Percentiles rank a stretch among this genome's conserved stretches.
These are phyloP conservation scores for Boeremia lycopersici DNA, from an alignment of 2,329 filamentous ascomycete species.

Conservation along the genomic window DNA sequence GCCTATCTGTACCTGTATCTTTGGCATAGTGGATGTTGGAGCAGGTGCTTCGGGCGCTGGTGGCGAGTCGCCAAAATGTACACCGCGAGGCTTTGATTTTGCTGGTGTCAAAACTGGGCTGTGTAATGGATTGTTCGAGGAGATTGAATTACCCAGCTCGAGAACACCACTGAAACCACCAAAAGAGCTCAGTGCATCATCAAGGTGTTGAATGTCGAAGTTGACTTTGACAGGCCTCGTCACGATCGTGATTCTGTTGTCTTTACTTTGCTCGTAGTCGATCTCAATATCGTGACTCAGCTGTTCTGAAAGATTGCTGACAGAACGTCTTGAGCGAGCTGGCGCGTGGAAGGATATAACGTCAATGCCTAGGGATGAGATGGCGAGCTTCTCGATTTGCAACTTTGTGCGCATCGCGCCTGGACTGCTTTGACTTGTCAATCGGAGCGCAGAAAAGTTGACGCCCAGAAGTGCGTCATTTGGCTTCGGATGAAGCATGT, in stretches of 20 bases:
- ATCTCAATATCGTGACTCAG: slow-evolving; percentile 41
- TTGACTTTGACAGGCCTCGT: slow-evolving; percentile 78
- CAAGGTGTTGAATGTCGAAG: slow-evolving; percentile 78
- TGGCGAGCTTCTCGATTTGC: slow-evolving; percentile 50
- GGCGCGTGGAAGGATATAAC: slow-evolving; percentile 58
- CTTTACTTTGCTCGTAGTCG: slow-evolving; percentile 38
- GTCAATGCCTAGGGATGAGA: slow-evolving; percentile 57
- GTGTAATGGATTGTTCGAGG: slow-evolving; percentile 67
- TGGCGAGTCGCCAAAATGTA: slow-evolving; percentile 62
- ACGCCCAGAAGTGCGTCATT: slow-evolving; percentile 38
- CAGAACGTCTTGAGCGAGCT: slow-evolving; percentile 34
- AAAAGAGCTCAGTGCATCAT: slow-evolving; percentile 87
- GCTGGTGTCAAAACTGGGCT: slow-evolving; percentile 41
- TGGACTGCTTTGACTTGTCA: slow-evolving; percentile 27
- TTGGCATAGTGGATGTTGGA: slow-evolving; percentile 49
- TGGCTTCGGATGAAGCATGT: slow-evolving; percentile 32
- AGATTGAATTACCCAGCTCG: slow-evolving; percentile 84
- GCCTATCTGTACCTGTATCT: slow-evolving; percentile 77
- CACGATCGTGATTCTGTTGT: slow-evolving; percentile 63
- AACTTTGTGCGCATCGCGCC: slow-evolving; percentile 31
- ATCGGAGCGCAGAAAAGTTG: slow-evolving; percentile 29
- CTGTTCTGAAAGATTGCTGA: slow-evolving; percentile 28
- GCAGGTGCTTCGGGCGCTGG: slow-evolving; percentile 27
- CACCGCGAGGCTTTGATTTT: slow-evolving; percentile 51
- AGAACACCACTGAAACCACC: slow-evolving; percentile 91